These are phyloP conservation scores for Globisporangium solare DNA, from an alignment of 352 stramenopile genomes.

Conservation along the genomic window DNA sequence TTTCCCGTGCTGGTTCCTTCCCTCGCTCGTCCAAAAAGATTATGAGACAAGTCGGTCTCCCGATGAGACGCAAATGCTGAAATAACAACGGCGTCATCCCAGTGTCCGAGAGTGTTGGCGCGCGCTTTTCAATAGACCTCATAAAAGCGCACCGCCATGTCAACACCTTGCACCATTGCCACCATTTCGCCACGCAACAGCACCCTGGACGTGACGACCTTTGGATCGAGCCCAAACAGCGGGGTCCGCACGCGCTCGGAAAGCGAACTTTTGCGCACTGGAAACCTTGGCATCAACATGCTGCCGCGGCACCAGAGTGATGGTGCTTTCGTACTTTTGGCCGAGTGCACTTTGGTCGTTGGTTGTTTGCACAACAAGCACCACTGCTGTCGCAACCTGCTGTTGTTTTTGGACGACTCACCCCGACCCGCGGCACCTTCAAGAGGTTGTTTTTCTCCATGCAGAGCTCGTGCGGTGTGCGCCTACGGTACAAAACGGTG, in stretches of 20 bases:
- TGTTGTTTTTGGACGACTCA: not conserved
- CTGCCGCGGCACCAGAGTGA: not conserved
- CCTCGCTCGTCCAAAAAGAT: not conserved
- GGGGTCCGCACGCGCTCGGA: not conserved
- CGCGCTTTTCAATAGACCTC: conserved; percentile 9
- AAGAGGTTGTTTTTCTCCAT: not conserved
- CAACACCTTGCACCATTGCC: too few species aligned
- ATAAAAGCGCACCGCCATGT: conserved; percentile 8
- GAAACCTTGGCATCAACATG: not conserved
- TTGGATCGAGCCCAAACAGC: conserved; percentile 16
- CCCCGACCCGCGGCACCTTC: not conserved
- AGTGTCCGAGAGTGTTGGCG: conserved; percentile 1
- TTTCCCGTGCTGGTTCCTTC: too few species aligned
- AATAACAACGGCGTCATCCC: conserved; percentile 5
- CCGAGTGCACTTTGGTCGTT: not conserved
- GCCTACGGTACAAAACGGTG: too few species aligned
- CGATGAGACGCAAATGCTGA: not conserved
- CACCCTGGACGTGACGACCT: not conserved
- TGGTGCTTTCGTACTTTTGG: not conserved
- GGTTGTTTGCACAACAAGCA: not conserved
- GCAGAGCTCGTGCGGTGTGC: too few species aligned
- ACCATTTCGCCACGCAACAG: conserved; percentile 12
- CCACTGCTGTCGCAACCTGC: not conserved
- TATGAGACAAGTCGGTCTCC: not conserved
- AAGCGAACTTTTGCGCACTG: not conserved